Evolutionary conservation across 202 grass and related monocot species (phyloP).

Genomic region (Carex arenaria): DNA sequence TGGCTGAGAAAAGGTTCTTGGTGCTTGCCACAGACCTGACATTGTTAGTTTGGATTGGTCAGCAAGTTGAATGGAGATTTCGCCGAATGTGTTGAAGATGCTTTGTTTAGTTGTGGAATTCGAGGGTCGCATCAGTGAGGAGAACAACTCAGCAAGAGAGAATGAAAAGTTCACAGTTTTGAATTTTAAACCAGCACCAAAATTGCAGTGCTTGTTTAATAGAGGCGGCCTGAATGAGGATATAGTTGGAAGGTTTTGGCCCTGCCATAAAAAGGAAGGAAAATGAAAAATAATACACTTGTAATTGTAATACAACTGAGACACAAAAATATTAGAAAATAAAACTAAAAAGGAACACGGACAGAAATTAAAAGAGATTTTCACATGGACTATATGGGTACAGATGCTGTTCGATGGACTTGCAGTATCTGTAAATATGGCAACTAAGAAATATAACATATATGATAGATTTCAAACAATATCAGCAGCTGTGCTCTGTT

Average conservation of each 20-base stretch:
- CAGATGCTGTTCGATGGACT: not conserved
- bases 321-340: not conserved
- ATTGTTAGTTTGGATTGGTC: constrained; percentile 62
- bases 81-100: constrained; percentile 51
- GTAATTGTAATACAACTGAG: not conserved
- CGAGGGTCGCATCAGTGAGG: constrained; percentile 16
- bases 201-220: constrained; percentile 43
- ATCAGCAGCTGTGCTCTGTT: not conserved
- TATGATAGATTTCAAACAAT: not conserved
- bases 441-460: not conserved
- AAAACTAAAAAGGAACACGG: not conserved
- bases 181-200: constrained; percentile 49
- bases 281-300: not conserved
- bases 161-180: constrained; percentile 46
- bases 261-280: constrained; percentile 45
- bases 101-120: constrained; percentile 31
- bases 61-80: constrained; percentile 39
- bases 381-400: not conserved
- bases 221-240: constrained; percentile 52
- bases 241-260: constrained; percentile 37
- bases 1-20: constrained; percentile 27
- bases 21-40: constrained; percentile 50
- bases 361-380: not conserved
- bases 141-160: constrained; percentile 50
- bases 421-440: not conserved